Conservation (phyloP, 2,329 filamentous ascomycete species). For the Talaromyces atroroseus region DNA sequence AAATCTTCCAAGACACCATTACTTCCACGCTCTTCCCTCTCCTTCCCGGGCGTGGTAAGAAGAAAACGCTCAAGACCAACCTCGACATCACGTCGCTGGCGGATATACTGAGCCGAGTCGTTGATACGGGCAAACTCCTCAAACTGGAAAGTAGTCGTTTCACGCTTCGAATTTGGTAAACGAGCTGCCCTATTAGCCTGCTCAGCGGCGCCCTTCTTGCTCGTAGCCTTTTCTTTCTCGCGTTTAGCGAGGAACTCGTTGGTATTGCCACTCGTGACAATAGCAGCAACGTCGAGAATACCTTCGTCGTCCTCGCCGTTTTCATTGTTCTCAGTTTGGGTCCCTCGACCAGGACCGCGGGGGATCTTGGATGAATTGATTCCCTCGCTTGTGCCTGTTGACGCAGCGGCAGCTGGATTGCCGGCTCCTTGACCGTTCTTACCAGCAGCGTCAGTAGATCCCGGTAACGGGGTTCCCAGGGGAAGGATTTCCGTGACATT, state of each 20-base stretch:
- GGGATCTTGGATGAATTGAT: conserved; percentile 41
- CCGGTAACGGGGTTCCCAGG: conserved; percentile 49
- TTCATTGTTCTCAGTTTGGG: conserved; percentile 46
- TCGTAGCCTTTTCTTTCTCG: conserved; percentile 58
- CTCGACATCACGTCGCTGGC: conserved; percentile 52
- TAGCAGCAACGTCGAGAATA: conserved; percentile 60
- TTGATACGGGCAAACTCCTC: conserved; percentile 54
- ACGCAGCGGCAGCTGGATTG: conserved; percentile 54
- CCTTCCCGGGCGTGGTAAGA: conserved; percentile 42
- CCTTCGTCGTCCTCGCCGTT: conserved; percentile 54
- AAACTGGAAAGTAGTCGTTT: conserved; percentile 56
- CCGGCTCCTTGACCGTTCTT: conserved; percentile 35
- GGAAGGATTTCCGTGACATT: conserved; percentile 59
- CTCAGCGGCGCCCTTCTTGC: conserved; percentile 44
- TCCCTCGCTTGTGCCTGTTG: conserved; percentile 46
- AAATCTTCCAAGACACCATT: conserved; percentile 75
- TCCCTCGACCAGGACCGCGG: conserved; percentile 50
- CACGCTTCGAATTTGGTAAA: conserved; percentile 55
- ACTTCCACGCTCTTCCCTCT: conserved; percentile 28
- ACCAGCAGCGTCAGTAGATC: conserved; percentile 26
- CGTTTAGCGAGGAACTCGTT: conserved; percentile 58
- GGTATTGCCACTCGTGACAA: conserved; percentile 57
- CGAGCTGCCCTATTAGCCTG: conserved; percentile 45
- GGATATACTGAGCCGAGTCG: conserved; percentile 47
- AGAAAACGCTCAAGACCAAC: conserved; percentile 59